Percentiles rank a stretch among this genome's conserved stretches.
Conservation (phyloP, 1,284 basidiomycete species). For the Farysia itapuensis region DNA sequence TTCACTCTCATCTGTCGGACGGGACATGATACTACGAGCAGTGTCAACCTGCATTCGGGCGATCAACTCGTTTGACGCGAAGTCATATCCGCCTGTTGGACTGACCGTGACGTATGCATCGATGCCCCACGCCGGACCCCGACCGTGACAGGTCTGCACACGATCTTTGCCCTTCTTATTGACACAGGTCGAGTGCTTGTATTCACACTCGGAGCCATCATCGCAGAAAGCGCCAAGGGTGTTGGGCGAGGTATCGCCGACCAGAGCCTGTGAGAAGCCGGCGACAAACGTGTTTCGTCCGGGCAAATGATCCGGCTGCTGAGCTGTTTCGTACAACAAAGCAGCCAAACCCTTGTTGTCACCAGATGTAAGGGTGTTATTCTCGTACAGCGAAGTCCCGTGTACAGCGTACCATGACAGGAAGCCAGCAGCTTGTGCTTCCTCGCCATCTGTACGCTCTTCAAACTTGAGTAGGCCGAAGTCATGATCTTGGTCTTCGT, state of each 20-base stretch:
- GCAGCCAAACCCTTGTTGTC: constrained; percentile 54
- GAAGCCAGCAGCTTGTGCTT: constrained; percentile 26
- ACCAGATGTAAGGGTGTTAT: constrained; percentile 49
- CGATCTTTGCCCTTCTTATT: constrained; percentile 31
- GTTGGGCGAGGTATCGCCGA: constrained; percentile 53
- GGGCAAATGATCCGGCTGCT: constrained; percentile 34
- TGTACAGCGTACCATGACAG: constrained; percentile 74
- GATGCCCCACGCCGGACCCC: constrained; percentile 43
- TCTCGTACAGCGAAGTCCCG: constrained; percentile 62
- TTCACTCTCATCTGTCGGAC: not conserved
- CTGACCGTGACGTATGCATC: constrained; percentile 18
- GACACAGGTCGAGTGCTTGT: constrained; percentile 45
- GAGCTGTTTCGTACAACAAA: constrained; percentile 38
- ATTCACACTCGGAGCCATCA: constrained; percentile 45
- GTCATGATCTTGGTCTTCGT: constrained; percentile 48
- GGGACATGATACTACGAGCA: constrained; percentile 29
- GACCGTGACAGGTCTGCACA: constrained; percentile 44
- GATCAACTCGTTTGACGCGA: constrained; percentile 46
- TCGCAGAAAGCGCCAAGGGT: constrained; percentile 46
- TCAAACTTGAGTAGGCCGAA: constrained; percentile 46
- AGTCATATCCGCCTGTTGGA: constrained; percentile 49
- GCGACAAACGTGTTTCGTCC: constrained; percentile 42
- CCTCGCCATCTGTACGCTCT: constrained; percentile 3
- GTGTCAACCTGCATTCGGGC: constrained; percentile 45
- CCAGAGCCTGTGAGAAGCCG: constrained; percentile 46